Evolutionary conservation across 768 basidiomycete genomes (phyloP).

Genomic region (Galerina marginata): DNA sequence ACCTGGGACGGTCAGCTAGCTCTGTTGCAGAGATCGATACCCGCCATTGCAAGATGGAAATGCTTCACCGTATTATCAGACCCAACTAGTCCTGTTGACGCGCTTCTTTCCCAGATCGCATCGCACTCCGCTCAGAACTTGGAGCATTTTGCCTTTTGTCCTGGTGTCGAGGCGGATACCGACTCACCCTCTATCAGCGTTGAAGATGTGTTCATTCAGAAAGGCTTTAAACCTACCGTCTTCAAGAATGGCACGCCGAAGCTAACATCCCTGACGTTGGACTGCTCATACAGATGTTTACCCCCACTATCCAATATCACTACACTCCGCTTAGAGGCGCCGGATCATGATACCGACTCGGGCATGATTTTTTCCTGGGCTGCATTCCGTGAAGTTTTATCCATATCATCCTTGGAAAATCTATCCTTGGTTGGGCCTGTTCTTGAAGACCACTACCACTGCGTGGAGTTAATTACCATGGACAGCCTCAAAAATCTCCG

Average conservation of each 20-base stretch:
- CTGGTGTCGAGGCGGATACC: background rate
- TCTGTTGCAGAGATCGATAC: conserved; percentile 13
- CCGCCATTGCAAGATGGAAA: conserved; percentile 20
- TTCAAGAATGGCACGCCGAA: conserved; percentile 24
- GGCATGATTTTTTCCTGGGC: background rate
- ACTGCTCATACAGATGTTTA: conserved; percentile 5
- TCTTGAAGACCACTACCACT: too few species aligned
- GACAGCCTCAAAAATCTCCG: conserved; percentile 23
- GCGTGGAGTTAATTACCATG: conserved; percentile 6
- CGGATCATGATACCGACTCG: background rate
- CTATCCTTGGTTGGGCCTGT: conserved; percentile 9
- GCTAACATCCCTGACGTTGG: conserved; percentile 19
- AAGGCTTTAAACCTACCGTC: conserved; percentile 10
- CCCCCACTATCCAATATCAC: conserved; percentile 25
- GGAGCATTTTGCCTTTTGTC: conserved; percentile 17
- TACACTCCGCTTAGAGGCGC: conserved; percentile 22
- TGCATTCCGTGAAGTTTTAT: conserved; percentile 16
- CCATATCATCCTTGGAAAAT: conserved; percentile 17
- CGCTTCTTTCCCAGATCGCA: background rate
- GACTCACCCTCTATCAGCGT: too few species aligned
- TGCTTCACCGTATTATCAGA: conserved; percentile 19
- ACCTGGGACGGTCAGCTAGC: background rate
- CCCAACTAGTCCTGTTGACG: background rate
- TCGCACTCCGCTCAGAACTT: conserved; percentile 19
- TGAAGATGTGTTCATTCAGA: background rate